Conservation (phyloP, 768 basidiomycete species). For the Xerocomellus chrysenteron region DNA sequence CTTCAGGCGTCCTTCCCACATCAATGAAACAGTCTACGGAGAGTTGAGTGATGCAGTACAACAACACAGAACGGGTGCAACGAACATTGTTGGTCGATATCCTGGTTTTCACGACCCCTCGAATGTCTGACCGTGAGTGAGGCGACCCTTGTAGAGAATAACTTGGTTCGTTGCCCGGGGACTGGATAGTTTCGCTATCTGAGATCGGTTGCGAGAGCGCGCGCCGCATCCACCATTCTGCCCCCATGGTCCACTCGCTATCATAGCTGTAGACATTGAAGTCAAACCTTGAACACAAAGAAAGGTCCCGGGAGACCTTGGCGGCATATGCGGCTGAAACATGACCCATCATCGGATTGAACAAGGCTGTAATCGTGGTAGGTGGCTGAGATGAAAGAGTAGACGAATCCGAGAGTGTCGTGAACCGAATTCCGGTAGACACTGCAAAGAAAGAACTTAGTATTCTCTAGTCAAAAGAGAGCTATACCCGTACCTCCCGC, state of each 20-base stretch:
- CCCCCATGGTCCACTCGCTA: conserved; percentile 93
- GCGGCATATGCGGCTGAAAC: conserved; percentile 90
- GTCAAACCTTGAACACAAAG: conserved; percentile 87
- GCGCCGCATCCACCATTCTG: conserved; percentile 92
- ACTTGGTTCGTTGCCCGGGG: not conserved
- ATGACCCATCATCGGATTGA: conserved; percentile 96
- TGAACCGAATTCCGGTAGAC: conserved; percentile 92
- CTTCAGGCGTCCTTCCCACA: conserved; percentile 92
- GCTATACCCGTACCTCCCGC: conserved; percentile 65
- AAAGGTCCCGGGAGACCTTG: conserved; percentile 79
- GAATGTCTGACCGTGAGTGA: conserved; percentile 40
- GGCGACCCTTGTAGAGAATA: conserved; percentile 7
- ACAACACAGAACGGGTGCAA: conserved; percentile 2
- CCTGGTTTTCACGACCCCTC: conserved; percentile 86
- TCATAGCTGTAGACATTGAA: conserved; percentile 98
- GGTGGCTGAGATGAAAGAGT: conserved; percentile 77
- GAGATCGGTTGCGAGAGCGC: conserved; percentile 33
- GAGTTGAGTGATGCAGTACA: not conserved
- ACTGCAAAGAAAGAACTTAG: conserved; percentile 45
- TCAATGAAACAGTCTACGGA: conserved; percentile 75
- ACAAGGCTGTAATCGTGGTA: conserved; percentile 90
- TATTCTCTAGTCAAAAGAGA: not conserved
- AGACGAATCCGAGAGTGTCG: conserved; percentile 81
- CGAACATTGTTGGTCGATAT: conserved; percentile 87
- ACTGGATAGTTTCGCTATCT: conserved; percentile 9